These are phyloP conservation scores for Solanum tarapatanum DNA, from an alignment of 257 asterid species.

Conservation along the genomic window DNA sequence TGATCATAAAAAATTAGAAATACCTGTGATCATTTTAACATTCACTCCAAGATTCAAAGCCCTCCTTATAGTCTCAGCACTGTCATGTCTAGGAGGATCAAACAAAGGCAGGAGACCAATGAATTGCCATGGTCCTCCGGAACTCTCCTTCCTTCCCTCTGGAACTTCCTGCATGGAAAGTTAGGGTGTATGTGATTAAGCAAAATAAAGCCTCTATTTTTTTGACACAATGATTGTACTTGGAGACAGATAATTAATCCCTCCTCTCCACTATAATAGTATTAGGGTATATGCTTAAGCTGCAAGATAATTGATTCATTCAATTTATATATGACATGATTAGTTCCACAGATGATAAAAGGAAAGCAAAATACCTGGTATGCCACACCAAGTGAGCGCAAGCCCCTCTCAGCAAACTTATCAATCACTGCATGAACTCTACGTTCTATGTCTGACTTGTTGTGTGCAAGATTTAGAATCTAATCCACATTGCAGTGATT, in stretches of 20 bases:
- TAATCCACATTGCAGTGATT: not conserved
- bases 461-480: slow-evolving; percentile 36
- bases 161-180: slow-evolving; percentile 30
- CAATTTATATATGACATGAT: not conserved
- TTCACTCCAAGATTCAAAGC: slow-evolving; percentile 44
- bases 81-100: slow-evolving; percentile 46
- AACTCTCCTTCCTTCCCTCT: slow-evolving; percentile 39
- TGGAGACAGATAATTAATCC: not conserved
- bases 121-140: slow-evolving; percentile 44
- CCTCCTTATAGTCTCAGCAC: slow-evolving; percentile 44
- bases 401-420: slow-evolving; percentile 44
- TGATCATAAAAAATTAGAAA: not conserved
- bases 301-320: not conserved
- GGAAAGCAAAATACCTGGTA: slow-evolving; percentile 26
- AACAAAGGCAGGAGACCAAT: slow-evolving; percentile 39
- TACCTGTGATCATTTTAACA: slow-evolving; percentile 45
- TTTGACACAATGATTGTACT: not conserved
- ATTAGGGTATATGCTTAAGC: not conserved
- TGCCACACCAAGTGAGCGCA: slow-evolving; percentile 43
- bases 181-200: not conserved
- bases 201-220: not conserved
- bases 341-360: not conserved
- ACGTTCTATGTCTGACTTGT: slow-evolving; percentile 36
- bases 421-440: slow-evolving; percentile 40
- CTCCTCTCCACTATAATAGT: not conserved